Evolutionary conservation across 176 grass and related monocot genomes (phyloP).

Genomic region (Phoenix roebelenii): DNA sequence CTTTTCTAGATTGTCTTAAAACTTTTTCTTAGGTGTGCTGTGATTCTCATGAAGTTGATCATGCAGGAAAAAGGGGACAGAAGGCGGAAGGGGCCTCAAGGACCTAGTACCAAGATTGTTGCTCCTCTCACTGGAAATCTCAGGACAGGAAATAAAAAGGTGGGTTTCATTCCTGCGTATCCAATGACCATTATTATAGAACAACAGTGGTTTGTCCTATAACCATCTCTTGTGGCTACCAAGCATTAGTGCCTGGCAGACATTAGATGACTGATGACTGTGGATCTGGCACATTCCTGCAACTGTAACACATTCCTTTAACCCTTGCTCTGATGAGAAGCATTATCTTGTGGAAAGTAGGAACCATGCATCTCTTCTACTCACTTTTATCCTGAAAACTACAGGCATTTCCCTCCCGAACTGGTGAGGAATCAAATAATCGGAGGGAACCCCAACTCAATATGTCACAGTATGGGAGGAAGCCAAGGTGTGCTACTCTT

Average conservation of each 20-base stretch:
- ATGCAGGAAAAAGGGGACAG: conserved; percentile 34
- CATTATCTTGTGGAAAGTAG: no score
- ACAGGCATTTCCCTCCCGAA: conserved; percentile 35
- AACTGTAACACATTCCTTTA: no score
- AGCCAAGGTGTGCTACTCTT: conserved; percentile 48
- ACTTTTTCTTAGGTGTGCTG: background rate
- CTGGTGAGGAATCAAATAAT: conserved; percentile 15
- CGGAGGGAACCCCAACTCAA: conserved; percentile 30
- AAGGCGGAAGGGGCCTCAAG: conserved; percentile 23
- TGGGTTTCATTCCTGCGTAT: conserved; percentile 3
- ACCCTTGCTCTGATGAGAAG: no score
- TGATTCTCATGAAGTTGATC: conserved; percentile 14
- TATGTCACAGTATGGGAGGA: conserved; percentile 36
- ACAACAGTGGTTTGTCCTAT: no score
- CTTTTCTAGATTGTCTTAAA: no score
- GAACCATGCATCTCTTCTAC: background rate
- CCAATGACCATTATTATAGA: no score
- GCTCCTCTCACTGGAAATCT: conserved; percentile 25
- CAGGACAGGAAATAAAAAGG: conserved; percentile 44
- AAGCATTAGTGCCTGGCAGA: no score
- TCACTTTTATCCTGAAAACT: conserved; percentile 21
- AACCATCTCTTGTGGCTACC: no score
- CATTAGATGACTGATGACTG: no score
- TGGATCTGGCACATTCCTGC: no score
- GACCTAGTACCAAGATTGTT: conserved; percentile 29